Conservation (phyloP, 768 basidiomycete genomes). For the Trametes elegans region DNA sequence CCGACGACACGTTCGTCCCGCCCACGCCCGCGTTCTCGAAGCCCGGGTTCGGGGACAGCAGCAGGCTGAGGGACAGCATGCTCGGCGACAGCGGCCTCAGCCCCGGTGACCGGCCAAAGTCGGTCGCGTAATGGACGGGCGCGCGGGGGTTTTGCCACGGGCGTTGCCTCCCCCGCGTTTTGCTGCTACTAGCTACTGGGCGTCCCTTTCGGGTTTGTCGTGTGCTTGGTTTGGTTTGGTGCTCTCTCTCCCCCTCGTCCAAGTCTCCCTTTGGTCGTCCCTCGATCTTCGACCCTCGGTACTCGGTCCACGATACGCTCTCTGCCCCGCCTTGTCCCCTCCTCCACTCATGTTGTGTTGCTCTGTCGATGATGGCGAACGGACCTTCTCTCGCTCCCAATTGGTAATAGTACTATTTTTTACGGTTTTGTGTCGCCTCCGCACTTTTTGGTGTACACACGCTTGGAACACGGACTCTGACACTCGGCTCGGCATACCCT, state of each 20-base stretch:
- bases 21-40: conserved; percentile 34
- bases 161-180: conserved; percentile 1
- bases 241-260: neutral
- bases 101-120: conserved; percentile 40
- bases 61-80: too few relatives aligned
- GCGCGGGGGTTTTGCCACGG: neutral
- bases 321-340: neutral
- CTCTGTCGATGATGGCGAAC: conserved; percentile 18
- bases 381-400: conserved; percentile 9
- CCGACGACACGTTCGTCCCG: conserved; percentile 37
- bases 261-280: too few relatives aligned
- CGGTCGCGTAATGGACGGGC: conserved; percentile 40
- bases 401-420: conserved; percentile 9
- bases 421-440: neutral
- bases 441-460: neutral
- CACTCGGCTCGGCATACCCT: conserved; percentile 6
- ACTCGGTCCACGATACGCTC: neutral
- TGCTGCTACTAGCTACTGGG: neutral
- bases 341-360: conserved; percentile 17
- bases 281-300: too few relatives aligned
- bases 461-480: conserved; percentile 15
- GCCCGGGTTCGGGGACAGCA: conserved; percentile 25
- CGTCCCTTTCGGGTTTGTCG: neutral
- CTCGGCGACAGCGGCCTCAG: conserved; percentile 11
- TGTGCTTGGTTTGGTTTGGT: neutral